Evolutionary conservation across 441 rosid genomes (phyloP), one percentile per base, ranked within the genome.

Genomic region (Oxalis stricta): DNA sequence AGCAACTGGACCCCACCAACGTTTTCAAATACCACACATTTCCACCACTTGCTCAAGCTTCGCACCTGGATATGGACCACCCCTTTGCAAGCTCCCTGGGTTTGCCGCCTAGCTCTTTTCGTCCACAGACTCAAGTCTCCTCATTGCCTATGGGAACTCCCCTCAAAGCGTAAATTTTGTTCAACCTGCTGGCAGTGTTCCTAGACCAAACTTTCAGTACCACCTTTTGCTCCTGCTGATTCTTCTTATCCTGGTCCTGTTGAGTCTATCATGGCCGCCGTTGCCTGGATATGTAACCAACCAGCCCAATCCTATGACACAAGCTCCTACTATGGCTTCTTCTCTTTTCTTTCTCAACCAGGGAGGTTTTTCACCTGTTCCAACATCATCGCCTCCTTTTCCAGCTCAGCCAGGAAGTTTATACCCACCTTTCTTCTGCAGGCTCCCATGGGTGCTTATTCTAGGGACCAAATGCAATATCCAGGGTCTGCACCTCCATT

Each of bases 131-230:
- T 50, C 77, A 60, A 11, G 55, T 64, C 52, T 60, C 72, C 11
- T 55, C 71, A 44, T 64, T 63, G 23, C 67, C 82, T 5, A 77
- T 75, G 79, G 94, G 94, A 57, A 74, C 69, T 65, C 80, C 76
- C 66, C 75, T 17, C 74, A 63, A 33, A 71, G 57, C 46, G 55
- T 56, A 53, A 66, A 38, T 37, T 67, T 35, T 56, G 47, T 54
- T 29, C 71, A 76, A 18, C 35, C 76, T 8, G 52, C 66, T 49
- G 38, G 38, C 50, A 76, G 53, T 53, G 58, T 60, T 53, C 63
- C 78, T 41, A 55, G 79, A 53, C 71, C 84, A 31, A 69, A 50
- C 59, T 63, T 75, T 59, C 86, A 65, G 65, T n/a, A n/a, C 73
- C 70, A n/a, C 23, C 77, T 19, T 63, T 64, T 48, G 63, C 77